Evolutionary conservation across 148 eudicot species (phyloP), one percentile per base, ranked within the genome.

Genomic region (Silene latifolia): DNA sequence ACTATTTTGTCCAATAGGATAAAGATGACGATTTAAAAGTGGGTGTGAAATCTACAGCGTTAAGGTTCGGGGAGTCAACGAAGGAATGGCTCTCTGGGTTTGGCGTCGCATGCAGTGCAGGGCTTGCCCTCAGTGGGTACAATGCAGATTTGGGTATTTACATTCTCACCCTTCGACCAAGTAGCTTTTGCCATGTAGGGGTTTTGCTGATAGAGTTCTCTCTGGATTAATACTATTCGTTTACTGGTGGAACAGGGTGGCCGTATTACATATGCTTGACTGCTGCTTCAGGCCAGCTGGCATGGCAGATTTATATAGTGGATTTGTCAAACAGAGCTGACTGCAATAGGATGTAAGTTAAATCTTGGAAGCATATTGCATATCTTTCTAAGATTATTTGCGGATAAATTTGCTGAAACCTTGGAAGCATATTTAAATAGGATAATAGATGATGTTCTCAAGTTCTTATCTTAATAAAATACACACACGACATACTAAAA

Each of bases 41-140:
- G 47, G 97, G 98, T 79, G 92, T 95, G 48, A 92, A 92, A 86
- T 92, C 96, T 74, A 92, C 94, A 5, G 99, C 99, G 74, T 83
- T 95, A 79, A 88, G 94, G 77, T 95, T 92, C 80, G 99, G 97
- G 47, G 88, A 95, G 78, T 88, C 89, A 20, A 89, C 94, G 46
- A 90, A 88, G 81, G 76, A 84, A 78, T 90, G 96, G 97, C 57
- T 94, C 60, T 67, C 87, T 61, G 96, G 96, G 18, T 91, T 94
- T 85, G 96, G 96, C 67, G n/a, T 83, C 73, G 88, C 89, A 53
- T 91, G 91, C 85, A 84, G 87, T 67, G 71, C 87, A 76, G 81
- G 91, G 77, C 96, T 94, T 76, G 92, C 90, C 69, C 71, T 94
- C n/a, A 78, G 96, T 56, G 97, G 97, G 78, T 84, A 27, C 71